Evolutionary conservation across 2,329 filamentous ascomycete species (phyloP), one percentile per base, ranked within the genome.

Genomic region (Xylaria sp.): DNA sequence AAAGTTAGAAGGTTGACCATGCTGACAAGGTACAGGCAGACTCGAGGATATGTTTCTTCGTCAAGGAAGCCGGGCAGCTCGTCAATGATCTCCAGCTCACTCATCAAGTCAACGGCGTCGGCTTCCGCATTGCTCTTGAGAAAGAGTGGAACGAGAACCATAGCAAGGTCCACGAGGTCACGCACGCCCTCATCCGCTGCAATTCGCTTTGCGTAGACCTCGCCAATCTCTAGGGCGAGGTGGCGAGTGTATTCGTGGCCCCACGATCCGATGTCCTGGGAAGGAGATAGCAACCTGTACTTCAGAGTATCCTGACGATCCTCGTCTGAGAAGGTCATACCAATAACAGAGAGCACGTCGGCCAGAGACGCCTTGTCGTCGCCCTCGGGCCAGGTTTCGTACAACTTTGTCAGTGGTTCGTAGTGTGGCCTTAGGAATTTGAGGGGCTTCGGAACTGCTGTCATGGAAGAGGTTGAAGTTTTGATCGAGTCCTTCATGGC

Each of bases 381-480:
- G 67, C 92, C 88, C 60, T 86, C 85, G 3, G 90, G 85, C 95
- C 96, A 99, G 76, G 90, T 87, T 63, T 96, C 94, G 82, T 97
- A 97, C 28, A 94, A 83, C 77, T 91, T 91, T 66, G 90, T 90
- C 75, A 99, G 84, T 60, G 90, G 88, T 79, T 96, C 91, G 81
- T 98, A 99, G 79, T 99, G 94, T 70, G 94, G 95, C 82, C 95
- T 88, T 67, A 99, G 87, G 78, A 99, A 99, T 80, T 99, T 99
- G 73, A 99, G 86, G 35, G 95, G 95, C 81, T 99, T 99, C 23
- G 96, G 95, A 66, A 99, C 95, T 63, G 95, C 95, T 51, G 95
- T 99, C 95, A 99, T 99, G 47, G 96, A 99, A 63, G 94, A 98
- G 69, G 95, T 99, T 63, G 95, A 97, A 59, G 95, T 99, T 84